phyloP scores from a whole-genome alignment of 2,329 filamentous ascomycete genomes.

The Coniochaeta sp. region DNA sequence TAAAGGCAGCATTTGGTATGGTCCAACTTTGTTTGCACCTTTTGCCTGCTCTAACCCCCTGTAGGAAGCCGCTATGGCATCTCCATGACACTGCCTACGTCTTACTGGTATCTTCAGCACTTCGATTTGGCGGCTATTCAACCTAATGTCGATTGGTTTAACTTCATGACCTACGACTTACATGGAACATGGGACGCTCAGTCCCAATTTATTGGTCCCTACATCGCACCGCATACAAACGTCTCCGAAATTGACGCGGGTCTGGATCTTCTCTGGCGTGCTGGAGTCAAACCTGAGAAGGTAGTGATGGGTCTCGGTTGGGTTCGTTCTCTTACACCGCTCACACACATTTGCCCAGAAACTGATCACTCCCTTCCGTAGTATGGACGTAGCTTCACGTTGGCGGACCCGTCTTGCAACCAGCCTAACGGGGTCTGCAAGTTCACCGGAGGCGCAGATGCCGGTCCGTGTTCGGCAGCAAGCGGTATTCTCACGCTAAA shows the following conservation, averaged over 20 bases:
- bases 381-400: constrained; percentile 9
- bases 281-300: constrained; percentile 16
- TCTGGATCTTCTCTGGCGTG: constrained; percentile 16
- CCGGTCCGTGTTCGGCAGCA: constrained; percentile 6
- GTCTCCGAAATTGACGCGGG: constrained; percentile 20
- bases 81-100: constrained; percentile 14
- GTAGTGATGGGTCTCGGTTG: constrained; percentile 20
- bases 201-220: constrained; percentile 8
- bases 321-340: not conserved
- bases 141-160: constrained; percentile 19
- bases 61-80: not conserved
- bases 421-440: constrained; percentile 8
- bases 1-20: no score
- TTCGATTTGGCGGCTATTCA: constrained; percentile 18
- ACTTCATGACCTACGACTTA: constrained; percentile 30
- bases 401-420: constrained; percentile 8
- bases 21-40: no score
- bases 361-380: no score
- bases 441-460: constrained; percentile 8
- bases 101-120: constrained; percentile 20
- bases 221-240: constrained; percentile 21
- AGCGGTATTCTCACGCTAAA: not conserved
- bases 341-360: constrained; percentile 10
- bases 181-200: constrained; percentile 20
- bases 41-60: no score